Base-by-base conservation (phyloP, 2,329 filamentous ascomycete genomes). In the Macrophomina pseudophaseolina region DNA sequence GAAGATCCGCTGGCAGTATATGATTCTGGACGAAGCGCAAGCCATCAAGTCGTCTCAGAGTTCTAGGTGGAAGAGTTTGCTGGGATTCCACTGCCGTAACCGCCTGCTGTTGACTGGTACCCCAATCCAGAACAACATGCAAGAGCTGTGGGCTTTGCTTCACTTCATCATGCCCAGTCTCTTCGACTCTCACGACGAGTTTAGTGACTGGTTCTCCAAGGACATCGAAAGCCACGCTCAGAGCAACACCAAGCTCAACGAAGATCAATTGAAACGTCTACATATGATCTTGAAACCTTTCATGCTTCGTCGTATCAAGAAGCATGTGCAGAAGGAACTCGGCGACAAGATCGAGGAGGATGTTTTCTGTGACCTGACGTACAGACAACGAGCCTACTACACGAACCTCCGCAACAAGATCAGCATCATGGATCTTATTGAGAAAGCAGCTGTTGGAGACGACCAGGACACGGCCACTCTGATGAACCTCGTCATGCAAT, bases 101-200 rank as follows among this genome's bases (percentile, higher is more conserved):
- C 89, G 95, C 71, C 87, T 99, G 54, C 83, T 99, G 52, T 86
- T 99, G 23, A 99, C 95, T 0, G 95, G 95, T 81, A 99, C 95
- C 0, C 95, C 95, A 2, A 98, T 99, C 71, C 95, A 99, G 80
- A 99, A 99, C 83, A 99, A 98, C 85, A 99, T 99, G 95, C 95
- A 98, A 80, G 94, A 99, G 80, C 81, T 99, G 67, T 99, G 95
- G 95, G 95, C 95, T 35, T 81, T 99, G 71, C 85, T 99, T 23
- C 95, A 99, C 85, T 99, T 99, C 82, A 98, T 98, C 82, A 98
- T 99, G 95, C 95, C 95, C n/a, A 97, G 92, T 51, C 85, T 99
- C 62, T 99, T 99, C 80, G 95, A 95, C 79, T 94, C 91, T 0
- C 92, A 95, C 79, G 92, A 96, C 75, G 92, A 95, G 74, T 96